Evolutionary conservation across 352 stramenopile species (phyloP).

Genomic region (Phytophthora pisi): DNA sequence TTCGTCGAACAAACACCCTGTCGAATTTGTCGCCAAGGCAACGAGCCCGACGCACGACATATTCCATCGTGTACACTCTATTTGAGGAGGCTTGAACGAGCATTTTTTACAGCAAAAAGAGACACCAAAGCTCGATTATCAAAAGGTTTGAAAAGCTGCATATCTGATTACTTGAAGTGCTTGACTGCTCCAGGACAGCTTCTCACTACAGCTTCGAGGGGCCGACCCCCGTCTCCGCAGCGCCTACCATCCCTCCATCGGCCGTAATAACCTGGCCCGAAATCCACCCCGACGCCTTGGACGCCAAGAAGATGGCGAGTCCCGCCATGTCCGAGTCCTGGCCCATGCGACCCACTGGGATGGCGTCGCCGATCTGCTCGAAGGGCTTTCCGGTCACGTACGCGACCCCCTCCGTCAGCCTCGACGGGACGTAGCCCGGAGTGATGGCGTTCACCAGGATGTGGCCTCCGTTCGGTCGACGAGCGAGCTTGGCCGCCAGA

Average conservation of each 20-base stretch:
- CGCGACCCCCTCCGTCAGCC: conserved; percentile 88
- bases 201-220: conserved; percentile 21
- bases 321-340: conserved; percentile 93
- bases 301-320: conserved; percentile 92
- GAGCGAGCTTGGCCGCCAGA: conserved; percentile 90
- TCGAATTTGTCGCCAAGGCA: no score
- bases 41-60: no score
- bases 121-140: no score
- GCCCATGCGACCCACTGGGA: conserved; percentile 88
- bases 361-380: conserved; percentile 65
- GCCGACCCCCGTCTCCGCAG: conserved; percentile 51
- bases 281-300: conserved; percentile 89
- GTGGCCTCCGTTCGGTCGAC: conserved; percentile 72
- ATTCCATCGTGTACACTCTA: no score
- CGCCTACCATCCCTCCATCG: conserved; percentile 86
- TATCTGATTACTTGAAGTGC: no score
- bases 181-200: no score
- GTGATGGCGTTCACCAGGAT: conserved; percentile 97
- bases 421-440: conserved; percentile 91
- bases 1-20: no score
- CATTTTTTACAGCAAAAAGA: no score
- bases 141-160: no score
- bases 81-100: no score
- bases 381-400: conserved; percentile 50
- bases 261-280: conserved; percentile 92